Evolutionary conservation across 2,329 filamentous ascomycete species (phyloP).

Genomic region (Chrysosporium keratinophilum): DNA sequence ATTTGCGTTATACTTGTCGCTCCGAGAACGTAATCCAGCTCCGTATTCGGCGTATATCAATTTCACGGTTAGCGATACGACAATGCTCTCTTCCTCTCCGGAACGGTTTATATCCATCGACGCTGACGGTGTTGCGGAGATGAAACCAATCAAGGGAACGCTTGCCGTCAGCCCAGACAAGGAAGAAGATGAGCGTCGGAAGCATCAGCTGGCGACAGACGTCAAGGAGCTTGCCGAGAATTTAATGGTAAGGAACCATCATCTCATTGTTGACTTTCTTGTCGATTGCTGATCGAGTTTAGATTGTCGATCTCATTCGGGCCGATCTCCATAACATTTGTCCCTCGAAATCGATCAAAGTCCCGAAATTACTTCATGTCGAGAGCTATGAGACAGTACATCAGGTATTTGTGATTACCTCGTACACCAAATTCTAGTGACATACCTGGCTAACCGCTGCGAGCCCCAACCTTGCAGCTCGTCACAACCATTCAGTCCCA

Average conservation of each 20-base stretch:
- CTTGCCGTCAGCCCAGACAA: constrained; percentile 64
- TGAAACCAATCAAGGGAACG: constrained; percentile 94
- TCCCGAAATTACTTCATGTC: constrained; percentile 70
- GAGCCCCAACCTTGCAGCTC: constrained; percentile 4
- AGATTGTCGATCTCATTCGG: constrained; percentile 84
- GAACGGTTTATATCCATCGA: constrained; percentile 75
- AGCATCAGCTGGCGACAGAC: constrained; percentile 52
- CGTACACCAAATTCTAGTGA: background rate
- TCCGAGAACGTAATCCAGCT: constrained; percentile 64
- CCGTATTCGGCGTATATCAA: constrained; percentile 76
- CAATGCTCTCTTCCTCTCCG: constrained; percentile 68
- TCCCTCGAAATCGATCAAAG: constrained; percentile 60
- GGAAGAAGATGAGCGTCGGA: constrained; percentile 61
- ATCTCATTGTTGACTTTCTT: background rate
- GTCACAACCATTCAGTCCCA: constrained; percentile 17
- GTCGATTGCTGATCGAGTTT: background rate
- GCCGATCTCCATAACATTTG: constrained; percentile 85
- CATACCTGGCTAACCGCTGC: background rate
- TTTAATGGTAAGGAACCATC: constrained; percentile 52
- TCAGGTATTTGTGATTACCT: constrained; percentile 61
- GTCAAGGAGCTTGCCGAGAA: constrained; percentile 93
- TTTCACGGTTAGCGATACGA: constrained; percentile 51
- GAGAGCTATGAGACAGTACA: constrained; percentile 88
- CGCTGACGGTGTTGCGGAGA: constrained; percentile 40
- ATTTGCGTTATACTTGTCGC: constrained; percentile 52